Evolutionary conservation across 345 rosid genomes (phyloP), one percentile per base, ranked within the genome.

Genomic region (Balakata baccata): DNA sequence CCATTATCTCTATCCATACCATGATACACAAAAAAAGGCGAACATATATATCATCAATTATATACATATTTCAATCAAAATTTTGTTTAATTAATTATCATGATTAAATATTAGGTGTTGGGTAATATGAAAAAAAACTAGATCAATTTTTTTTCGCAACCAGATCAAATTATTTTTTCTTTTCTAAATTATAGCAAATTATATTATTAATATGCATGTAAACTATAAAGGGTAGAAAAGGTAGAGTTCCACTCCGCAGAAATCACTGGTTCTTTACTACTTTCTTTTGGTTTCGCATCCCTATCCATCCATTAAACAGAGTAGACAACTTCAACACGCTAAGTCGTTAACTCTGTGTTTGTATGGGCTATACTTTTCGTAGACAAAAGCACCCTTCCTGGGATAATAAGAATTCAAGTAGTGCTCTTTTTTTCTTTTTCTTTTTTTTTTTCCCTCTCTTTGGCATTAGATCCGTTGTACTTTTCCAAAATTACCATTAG

Each of bases 1-100:
- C 88, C 83, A 82, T 83, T 82, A 84, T 85, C 90, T 80, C 64
- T 75, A 73, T 83, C 68, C 78, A 75, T 29, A 53, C 81, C 75
- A 74, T 75, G 74, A 78, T 72, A 23, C 64, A 61, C 69, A 23
- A 17, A 46, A 43, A 61, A 61, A 5, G 25, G 25, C 6, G 16
- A 60, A 53, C 34, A 29, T 29, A 29, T 29, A 29, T 29, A 29
- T 29, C 2, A 29, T 53, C 51, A 29, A 29, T 29, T 29, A 29
- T 29, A 29, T 29, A 29, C 34, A 29, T 29, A 29, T 29, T 29
- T 29, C 34, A 29, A 29, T 29, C 2, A 29, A 29, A 29, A 29
- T 29, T 29, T 29, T 29, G 34, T 29, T 1, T 29, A 29, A 29
- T 29, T 29, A 29, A 29, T 29, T 29, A 29, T 29, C 34, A 29